These are phyloP conservation scores for Epichloe sp. DNA, from an alignment of 2,329 filamentous ascomycete genomes.

Conservation along the genomic window DNA sequence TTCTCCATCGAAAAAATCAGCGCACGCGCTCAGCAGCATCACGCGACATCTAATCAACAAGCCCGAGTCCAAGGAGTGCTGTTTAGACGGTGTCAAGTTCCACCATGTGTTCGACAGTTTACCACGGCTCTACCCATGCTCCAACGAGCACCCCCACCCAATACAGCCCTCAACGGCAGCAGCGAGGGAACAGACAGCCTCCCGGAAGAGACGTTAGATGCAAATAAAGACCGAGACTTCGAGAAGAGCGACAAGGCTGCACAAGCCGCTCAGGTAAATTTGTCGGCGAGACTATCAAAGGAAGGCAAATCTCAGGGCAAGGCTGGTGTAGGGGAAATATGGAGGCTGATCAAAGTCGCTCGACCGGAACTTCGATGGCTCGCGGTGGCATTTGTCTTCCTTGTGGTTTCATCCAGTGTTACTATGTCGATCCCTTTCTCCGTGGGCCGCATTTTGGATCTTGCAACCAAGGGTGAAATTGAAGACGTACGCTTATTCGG, in stretches of 20 bases:
- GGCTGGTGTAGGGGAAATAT: conserved; percentile 63
- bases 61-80: background rate
- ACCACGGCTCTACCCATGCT: conserved; percentile 14
- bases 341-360: conserved; percentile 80
- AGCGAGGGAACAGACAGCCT: conserved; percentile 16
- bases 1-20: conserved; percentile 1
- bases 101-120: conserved; percentile 14
- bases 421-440: conserved; percentile 96
- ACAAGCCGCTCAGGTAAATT: conserved; percentile 77
- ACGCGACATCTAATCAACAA: background rate
- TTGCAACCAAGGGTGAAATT: conserved; percentile 61
- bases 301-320: conserved; percentile 49
- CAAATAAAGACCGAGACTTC: conserved; percentile 29
- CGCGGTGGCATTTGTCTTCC: conserved; percentile 64
- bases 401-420: conserved; percentile 80
- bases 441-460: conserved; percentile 88
- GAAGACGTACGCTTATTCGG: conserved; percentile 67
- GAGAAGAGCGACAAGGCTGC: conserved; percentile 70
- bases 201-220: conserved; percentile 18
- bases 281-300: conserved; percentile 77
- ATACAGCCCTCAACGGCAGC: conserved; percentile 22
- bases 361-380: conserved; percentile 72
- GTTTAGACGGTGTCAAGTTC: background rate
- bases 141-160: conserved; percentile 15
- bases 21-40: background rate